phyloP scores from a whole-genome alignment of 495 filamentous ascomycete species.

The Neurospora sp. region DNA sequence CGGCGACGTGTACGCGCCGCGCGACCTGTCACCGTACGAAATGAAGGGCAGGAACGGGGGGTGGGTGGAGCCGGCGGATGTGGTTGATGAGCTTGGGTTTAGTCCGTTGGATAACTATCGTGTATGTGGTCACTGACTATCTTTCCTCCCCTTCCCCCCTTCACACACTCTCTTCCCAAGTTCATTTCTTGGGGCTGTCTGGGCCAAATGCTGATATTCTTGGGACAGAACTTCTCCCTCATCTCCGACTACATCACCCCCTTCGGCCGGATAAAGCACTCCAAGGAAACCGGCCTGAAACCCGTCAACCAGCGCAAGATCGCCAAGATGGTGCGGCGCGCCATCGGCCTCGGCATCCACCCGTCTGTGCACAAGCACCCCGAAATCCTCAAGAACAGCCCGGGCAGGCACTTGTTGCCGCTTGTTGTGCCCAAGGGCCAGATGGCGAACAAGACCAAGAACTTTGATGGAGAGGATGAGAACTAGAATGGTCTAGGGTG shows the following conservation, averaged over 20 bases:
- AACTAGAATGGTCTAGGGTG: background rate
- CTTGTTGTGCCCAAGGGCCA: background rate
- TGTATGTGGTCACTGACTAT: too few relatives aligned
- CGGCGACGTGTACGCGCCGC: conserved; percentile 85
- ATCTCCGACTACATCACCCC: conserved; percentile 81
- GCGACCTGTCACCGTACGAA: conserved; percentile 69
- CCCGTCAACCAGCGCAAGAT: conserved; percentile 87
- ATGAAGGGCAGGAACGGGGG: conserved; percentile 48
- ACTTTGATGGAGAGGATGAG: background rate
- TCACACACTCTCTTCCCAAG: background rate
- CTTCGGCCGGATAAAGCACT: conserved; percentile 75
- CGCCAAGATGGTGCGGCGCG: conserved; percentile 80
- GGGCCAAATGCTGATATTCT: conserved; percentile 2
- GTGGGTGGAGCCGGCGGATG: conserved; percentile 45
- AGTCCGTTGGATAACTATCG: conserved; percentile 79
- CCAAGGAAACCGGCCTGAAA: conserved; percentile 63
- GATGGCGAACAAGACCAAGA: background rate
- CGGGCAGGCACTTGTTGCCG: background rate
- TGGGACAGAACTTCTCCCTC: conserved; percentile 76
- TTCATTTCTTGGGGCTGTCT: background rate
- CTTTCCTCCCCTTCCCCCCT: background rate
- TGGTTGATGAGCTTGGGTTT: conserved; percentile 70
- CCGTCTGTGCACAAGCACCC: conserved; percentile 88
- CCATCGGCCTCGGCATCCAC: conserved; percentile 83
- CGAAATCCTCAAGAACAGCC: conserved; percentile 53